Conservation (phyloP, 768 basidiomycete genomes). For the Erythrobasidium yunnanense region DNA sequence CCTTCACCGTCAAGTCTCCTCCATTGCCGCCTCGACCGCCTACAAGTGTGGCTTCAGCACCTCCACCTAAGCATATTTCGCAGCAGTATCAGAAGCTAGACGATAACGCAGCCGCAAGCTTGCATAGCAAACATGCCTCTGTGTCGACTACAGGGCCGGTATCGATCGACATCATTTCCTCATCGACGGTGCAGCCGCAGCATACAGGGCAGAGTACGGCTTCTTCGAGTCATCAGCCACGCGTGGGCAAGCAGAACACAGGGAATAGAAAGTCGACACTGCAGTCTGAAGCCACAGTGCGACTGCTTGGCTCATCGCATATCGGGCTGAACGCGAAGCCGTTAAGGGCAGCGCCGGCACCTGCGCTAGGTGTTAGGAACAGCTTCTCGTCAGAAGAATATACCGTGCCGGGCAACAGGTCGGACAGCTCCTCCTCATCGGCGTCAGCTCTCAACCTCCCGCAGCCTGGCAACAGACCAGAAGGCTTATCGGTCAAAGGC, state of each 20-base stretch:
- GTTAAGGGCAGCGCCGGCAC: background rate
- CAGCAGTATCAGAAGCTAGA: constrained; percentile 4
- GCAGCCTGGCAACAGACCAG: background rate
- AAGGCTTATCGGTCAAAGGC: background rate
- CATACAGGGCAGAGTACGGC: background rate
- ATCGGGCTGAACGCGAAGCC: constrained; percentile 14
- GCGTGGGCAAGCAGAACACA: background rate
- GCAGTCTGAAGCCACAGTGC: background rate
- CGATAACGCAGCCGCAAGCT: background rate
- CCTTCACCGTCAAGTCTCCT: constrained; percentile 2
- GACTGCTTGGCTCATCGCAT: constrained; percentile 19
- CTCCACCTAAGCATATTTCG: constrained; percentile 18
- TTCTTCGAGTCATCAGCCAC: background rate
- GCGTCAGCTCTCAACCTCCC: background rate
- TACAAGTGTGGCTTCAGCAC: background rate
- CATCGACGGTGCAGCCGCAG: background rate
- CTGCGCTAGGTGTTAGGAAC: background rate
- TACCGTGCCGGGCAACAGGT: background rate
- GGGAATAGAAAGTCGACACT: background rate
- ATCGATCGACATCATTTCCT: constrained; percentile 18
- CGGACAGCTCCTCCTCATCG: constrained; percentile 9
- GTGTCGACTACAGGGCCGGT: background rate
- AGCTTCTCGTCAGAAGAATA: constrained; percentile 18
- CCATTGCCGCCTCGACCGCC: constrained; percentile 20
- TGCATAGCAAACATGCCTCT: background rate